Percentiles rank a stretch among this genome's conserved stretches.
Evolutionary conservation across 768 basidiomycete genomes (phyloP).

Genomic region (Tricholoma matsutake): DNA sequence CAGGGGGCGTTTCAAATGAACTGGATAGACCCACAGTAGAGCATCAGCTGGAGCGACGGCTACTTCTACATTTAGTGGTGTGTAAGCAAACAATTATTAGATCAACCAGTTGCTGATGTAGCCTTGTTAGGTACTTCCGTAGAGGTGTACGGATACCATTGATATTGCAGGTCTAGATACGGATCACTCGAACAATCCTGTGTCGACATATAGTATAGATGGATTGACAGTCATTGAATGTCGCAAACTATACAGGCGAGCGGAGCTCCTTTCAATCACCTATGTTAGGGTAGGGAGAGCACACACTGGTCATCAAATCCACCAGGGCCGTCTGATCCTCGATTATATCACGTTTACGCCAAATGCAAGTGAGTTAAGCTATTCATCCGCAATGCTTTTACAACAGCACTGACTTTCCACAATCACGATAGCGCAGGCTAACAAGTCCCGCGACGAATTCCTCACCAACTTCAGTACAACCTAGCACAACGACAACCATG

Average conservation of each 20-base stretch:
- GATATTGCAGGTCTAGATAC: neutral
- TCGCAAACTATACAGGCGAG: neutral
- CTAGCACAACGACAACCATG: neutral
- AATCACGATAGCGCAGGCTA: neutral
- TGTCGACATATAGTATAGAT: neutral
- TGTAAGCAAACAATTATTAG: neutral
- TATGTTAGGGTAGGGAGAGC: conserved; percentile 14
- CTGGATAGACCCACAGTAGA: neutral
- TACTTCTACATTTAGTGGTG: neutral
- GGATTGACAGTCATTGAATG: neutral
- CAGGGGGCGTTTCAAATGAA: neutral
- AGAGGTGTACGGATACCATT: neutral
- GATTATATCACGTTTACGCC: conserved; percentile 19
- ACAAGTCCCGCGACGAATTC: neutral
- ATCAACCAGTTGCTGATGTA: neutral
- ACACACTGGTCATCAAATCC: conserved; percentile 21
- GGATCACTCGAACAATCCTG: neutral
- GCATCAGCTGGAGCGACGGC: neutral
- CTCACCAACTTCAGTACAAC: neutral
- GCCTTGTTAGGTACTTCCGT: neutral
- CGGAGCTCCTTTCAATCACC: conserved; percentile 17
- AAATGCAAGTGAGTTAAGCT: conserved; percentile 3
- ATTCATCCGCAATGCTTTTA: neutral
- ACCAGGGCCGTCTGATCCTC: conserved; percentile 17
- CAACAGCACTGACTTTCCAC: neutral